Evolutionary conservation across 768 basidiomycete genomes (phyloP), one percentile per base, ranked within the genome.

Genomic region (Leccinum subtestaceum): DNA sequence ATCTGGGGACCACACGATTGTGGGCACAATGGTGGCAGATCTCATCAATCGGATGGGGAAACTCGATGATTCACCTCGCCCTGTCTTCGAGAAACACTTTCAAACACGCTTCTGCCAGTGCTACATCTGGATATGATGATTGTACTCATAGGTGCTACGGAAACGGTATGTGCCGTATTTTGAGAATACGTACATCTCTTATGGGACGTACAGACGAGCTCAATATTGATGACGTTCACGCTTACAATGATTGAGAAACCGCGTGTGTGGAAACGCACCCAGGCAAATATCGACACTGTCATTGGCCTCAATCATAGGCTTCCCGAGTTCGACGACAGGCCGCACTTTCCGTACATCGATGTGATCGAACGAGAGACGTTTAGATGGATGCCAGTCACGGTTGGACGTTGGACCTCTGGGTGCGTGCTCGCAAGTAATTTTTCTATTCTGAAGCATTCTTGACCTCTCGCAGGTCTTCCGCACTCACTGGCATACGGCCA

Each of bases 11-110:
- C 13, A 43, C 12, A 34, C 11, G 5, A 40, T 32, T 32, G 31
- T 0, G 31, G 31, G 31, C 31, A 32, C 31, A 32, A 31, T 32
- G 65, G 63, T 64, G 21, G 48, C 56, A 5, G 54, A 66, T 10
- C 60, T 57, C 32, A 53, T 67, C n/a, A 27, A 29, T 13, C 62
- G 62, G 2, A 67, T 69, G 67, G 43, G 63, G n/a, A 21, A 31
- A 8, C 25, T 64, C 9, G 67, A 66, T 17, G 54, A 40, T 11
- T n/a, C 52, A 3, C 13, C 34, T 2, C 59, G 51, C 7, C 11
- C 53, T 4, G 38, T 52, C n/a, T 66, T 64, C 5, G 50, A 58
- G 8, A 7, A 5, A 11, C 6, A 47, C 59, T 27, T 52, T 60
- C 15, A 66, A 61, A 40, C n/a, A 52, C 13, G 51, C 60, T 1